Conservation (phyloP, 495 filamentous ascomycete genomes). For the Lasiosphaeria miniovina region DNA sequence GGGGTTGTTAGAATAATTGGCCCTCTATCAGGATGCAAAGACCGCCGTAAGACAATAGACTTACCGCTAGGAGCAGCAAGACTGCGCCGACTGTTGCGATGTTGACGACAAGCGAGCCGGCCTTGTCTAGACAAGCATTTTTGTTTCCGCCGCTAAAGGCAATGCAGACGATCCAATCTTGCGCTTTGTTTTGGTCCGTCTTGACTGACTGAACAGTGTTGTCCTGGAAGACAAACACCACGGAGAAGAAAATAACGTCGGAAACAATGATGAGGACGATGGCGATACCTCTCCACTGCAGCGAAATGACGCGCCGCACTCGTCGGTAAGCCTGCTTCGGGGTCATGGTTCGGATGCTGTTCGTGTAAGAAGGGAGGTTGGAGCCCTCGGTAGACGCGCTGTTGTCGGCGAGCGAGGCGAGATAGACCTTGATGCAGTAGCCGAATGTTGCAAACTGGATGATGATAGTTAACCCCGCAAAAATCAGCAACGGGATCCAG, state of each 20-base stretch:
- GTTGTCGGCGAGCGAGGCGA: slow-evolving; percentile 76
- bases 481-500: slow-evolving; percentile 83
- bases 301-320: slow-evolving; percentile 76
- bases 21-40: neutral
- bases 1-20: slow-evolving; percentile 11
- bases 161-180: slow-evolving; percentile 70
- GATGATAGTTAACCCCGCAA: slow-evolving; percentile 72
- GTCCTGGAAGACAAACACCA: slow-evolving; percentile 86
- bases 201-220: slow-evolving; percentile 56
- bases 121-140: slow-evolving; percentile 58
- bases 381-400: slow-evolving; percentile 67
- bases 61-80: slow-evolving; percentile 75
- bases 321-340: slow-evolving; percentile 86
- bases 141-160: slow-evolving; percentile 57
- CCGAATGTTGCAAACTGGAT: slow-evolving; percentile 81
- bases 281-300: slow-evolving; percentile 90
- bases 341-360: slow-evolving; percentile 77
- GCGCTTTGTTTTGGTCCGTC: slow-evolving; percentile 50
- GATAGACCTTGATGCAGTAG: slow-evolving; percentile 93
- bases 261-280: slow-evolving; percentile 83
- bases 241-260: slow-evolving; percentile 87
- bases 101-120: slow-evolving; percentile 58
- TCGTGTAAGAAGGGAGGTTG: slow-evolving; percentile 71
- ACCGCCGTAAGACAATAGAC: slow-evolving; percentile 18
- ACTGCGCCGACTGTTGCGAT: slow-evolving; percentile 78